These are phyloP conservation scores for Alternaria brassicicola DNA, from an alignment of 2,329 filamentous ascomycete species.

Conservation along the genomic window DNA sequence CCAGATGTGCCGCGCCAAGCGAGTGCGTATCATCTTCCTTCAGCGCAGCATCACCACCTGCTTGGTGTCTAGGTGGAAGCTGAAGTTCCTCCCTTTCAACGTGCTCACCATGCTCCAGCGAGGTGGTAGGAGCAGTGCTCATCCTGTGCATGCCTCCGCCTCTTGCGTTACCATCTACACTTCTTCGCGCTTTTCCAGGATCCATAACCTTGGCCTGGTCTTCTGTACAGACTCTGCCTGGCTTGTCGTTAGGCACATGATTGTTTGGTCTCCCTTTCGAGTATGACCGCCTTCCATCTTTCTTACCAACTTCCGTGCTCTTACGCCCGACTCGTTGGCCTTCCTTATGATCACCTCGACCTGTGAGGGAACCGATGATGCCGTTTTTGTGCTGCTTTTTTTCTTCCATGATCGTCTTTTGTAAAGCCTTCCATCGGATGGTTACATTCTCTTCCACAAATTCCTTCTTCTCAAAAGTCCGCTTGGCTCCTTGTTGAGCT, in stretches of 20 bases:
- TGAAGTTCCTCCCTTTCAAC: conserved; percentile 6
- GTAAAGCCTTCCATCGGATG: conserved; percentile 32
- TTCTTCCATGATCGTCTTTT: conserved; percentile 31
- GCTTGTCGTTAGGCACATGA: conserved; percentile 15
- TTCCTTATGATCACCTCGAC: conserved; percentile 32
- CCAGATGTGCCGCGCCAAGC: conserved; percentile 9
- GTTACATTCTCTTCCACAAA: conserved; percentile 42
- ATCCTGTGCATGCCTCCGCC: conserved; percentile 19
- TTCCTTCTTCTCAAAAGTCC: conserved; percentile 23
- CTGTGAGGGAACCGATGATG: conserved; percentile 33
- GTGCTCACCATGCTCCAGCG: conserved; percentile 9
- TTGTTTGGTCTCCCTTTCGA: conserved; percentile 20
- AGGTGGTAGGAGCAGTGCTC: conserved; percentile 26
- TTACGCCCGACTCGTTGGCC: conserved; percentile 39
- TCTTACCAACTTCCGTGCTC: conserved; percentile 19
- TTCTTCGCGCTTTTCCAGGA: conserved; percentile 18
- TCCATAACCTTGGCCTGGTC: conserved; percentile 12
- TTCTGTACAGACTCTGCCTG: not conserved
- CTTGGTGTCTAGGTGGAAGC: not conserved
- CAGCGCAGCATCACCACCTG: not conserved
- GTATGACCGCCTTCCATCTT: not conserved
- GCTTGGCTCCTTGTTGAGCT: conserved; percentile 7
- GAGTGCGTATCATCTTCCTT: conserved; percentile 10
- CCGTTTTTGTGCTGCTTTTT: conserved; percentile 35
- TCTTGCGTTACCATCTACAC: conserved; percentile 14